A percentile compares a stretch with the other conserved stretches of the same genome.
These are phyloP conservation scores for Fusarium agapanthi DNA, from an alignment of 2,329 filamentous ascomycete genomes.

Conservation along the genomic window DNA sequence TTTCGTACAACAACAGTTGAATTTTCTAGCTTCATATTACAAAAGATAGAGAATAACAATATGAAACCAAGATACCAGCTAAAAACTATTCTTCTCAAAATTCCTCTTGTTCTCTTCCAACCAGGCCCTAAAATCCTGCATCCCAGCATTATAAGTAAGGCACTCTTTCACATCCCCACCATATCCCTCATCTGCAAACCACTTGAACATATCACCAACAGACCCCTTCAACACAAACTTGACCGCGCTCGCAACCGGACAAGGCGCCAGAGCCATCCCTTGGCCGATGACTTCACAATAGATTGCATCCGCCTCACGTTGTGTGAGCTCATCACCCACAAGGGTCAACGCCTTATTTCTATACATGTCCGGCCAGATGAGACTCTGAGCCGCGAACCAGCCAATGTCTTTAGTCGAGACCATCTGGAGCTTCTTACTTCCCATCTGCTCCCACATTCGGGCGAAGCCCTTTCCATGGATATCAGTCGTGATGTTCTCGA, in stretches of 20 bases:
- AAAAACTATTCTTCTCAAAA: neutral
- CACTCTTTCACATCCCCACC: slow-evolving; percentile 20
- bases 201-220: slow-evolving; percentile 26
- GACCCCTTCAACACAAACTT: slow-evolving; percentile 18
- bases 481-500: slow-evolving; percentile 56
- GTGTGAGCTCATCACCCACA: slow-evolving; percentile 27
- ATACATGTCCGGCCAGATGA: slow-evolving; percentile 45
- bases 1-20: accelerated
- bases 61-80: neutral
- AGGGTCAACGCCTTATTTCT: slow-evolving; percentile 8
- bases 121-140: slow-evolving; percentile 23
- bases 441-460: slow-evolving; percentile 38
- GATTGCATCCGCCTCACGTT: slow-evolving; percentile 18
- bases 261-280: slow-evolving; percentile 15
- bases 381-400: slow-evolving; percentile 50
- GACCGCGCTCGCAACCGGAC: slow-evolving; percentile 11
- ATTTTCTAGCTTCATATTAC: accelerated
- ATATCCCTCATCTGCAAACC: slow-evolving; percentile 29
- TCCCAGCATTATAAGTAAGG: neutral
- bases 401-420: slow-evolving; percentile 54
- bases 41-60: too few species aligned
- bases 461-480: slow-evolving; percentile 45
- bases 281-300: neutral
- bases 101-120: neutral
- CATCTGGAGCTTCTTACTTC: slow-evolving; percentile 45